Base-by-base conservation (phyloP, 257 asterid genomes). In the Penstemon barbatus region DNA sequence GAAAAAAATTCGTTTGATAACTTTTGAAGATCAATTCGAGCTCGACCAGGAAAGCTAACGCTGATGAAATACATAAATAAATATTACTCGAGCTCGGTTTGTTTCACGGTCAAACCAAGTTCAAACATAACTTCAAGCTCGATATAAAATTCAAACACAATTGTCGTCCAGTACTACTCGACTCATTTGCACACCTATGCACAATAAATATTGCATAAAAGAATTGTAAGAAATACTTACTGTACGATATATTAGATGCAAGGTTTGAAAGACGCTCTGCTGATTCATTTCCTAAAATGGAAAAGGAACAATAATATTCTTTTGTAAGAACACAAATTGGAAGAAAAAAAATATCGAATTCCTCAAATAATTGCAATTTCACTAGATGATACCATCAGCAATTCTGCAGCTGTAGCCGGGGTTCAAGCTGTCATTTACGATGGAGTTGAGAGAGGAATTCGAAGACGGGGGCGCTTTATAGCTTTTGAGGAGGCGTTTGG, bases 181-280 rank as follows among this genome's bases (percentile, higher is more conserved):
- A 25, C 33, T 25, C 33, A 25, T 25, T 25, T 25, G 33, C 33
- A 25, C 33, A 25, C 33, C 33, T 25, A 25, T 25, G 2, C 33
- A 25, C 33, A 25, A 25, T 25, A 25, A 2, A 25, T 25, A 25
- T 25, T 25, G 33, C 2, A 25, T 25, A 25, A 25, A 25, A 25
- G 1, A 25, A 25, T 25, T 25, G 33, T 25, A 25, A 25, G 33
- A 45, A 50, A 49, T 66, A 63, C 86, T 10, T 78, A 87, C 96
- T 86, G 56, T 58, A 60, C 68, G 84, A 68, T 57, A 84, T 18
- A 68, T 85, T 69, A 7, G 90, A 71, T 61, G 78, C 73, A 36
- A 84, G 77, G 44, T 52, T 56, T 7, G 81, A 70, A 61, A 83
- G 79, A 65, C 66, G 82, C 71, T 67, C 66, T 6, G 80, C 78